Percentiles rank a stretch among this genome's conserved stretches.
Evolutionary conservation across 1,284 basidiomycete species (phyloP).

Genomic region (Laetiporus sulphureus): DNA sequence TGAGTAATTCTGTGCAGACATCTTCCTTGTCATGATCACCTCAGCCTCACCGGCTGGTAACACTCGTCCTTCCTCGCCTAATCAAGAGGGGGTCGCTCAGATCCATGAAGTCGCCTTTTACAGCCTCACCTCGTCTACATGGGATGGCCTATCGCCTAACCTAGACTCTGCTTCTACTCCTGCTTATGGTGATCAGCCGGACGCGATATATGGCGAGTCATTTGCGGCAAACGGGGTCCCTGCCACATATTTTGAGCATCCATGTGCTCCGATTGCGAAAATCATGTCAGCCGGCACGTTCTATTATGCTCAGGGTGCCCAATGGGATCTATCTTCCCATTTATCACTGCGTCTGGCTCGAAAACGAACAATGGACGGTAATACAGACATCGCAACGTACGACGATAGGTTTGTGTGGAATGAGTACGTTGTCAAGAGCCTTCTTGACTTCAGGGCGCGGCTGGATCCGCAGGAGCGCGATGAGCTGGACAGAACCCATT

Average conservation of each 20-base stretch:
- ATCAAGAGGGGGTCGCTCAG: conserved; percentile 58
- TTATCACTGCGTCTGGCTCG: conserved; percentile 61
- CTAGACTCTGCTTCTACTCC: conserved; percentile 43
- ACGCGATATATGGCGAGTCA: conserved; percentile 40
- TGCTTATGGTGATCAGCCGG: conserved; percentile 36
- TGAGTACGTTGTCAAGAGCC: conserved; percentile 72
- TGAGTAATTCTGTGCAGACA: conserved; percentile 40
- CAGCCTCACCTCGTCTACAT: conserved; percentile 60
- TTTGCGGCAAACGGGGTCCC: conserved; percentile 28
- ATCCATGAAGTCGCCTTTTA: conserved; percentile 79
- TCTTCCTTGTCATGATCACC: conserved; percentile 74
- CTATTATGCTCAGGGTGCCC: conserved; percentile 80
- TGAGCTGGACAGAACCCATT: conserved; percentile 73
- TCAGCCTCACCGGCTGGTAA: conserved; percentile 76
- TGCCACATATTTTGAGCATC: conserved; percentile 71
- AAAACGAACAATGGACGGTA: conserved; percentile 32
- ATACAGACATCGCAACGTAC: conserved; percentile 53
- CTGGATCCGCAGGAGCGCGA: conserved; percentile 62
- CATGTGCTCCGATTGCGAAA: conserved; percentile 85
- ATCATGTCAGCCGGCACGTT: conserved; percentile 91
- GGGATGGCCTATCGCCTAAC: conserved; percentile 60
- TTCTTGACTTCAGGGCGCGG: conserved; percentile 76
- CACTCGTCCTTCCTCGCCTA: conserved; percentile 53
- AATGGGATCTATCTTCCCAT: conserved; percentile 87
- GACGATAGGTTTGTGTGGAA: conserved; percentile 89